A percentile compares a stretch with the other conserved stretches of the same genome.
Conservation (phyloP, 2,329 filamentous ascomycete genomes). For the Hypoxylon sp. region DNA sequence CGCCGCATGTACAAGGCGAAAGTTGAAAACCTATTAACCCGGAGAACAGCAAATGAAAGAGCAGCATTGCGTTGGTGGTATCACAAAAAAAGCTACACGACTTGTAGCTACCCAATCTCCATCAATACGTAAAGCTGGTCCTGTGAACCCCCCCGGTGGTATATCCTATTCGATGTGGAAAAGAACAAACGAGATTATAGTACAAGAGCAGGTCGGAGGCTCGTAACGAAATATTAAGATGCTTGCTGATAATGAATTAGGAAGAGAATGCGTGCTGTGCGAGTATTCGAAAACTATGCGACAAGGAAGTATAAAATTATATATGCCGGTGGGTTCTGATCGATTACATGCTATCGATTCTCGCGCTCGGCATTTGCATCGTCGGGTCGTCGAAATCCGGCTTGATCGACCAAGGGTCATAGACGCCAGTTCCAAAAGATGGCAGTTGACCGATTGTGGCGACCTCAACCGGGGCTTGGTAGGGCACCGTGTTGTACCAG, state of each 20-base stretch:
- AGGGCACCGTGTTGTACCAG: constrained; percentile 66
- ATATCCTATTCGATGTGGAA: constrained; percentile 30
- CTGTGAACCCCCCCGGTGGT: constrained; percentile 34
- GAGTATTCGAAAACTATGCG: constrained; percentile 15
- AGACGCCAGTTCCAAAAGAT: constrained; percentile 63
- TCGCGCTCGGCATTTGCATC: constrained; percentile 70
- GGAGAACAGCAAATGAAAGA: constrained; percentile 11
- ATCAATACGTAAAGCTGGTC: constrained; percentile 20
- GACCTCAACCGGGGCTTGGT: constrained; percentile 70
- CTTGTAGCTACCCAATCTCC: constrained; percentile 16
- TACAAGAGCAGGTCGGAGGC: constrained; percentile 40
- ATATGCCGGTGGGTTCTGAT: background rate
- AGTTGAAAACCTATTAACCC: constrained; percentile 10
- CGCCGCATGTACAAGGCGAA: constrained; percentile 13
- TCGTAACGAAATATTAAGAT: constrained; percentile 30
- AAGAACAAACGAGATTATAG: constrained; percentile 33
- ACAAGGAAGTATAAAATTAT: constrained; percentile 17
- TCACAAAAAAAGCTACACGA: constrained; percentile 23
- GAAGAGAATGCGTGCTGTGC: constrained; percentile 2
- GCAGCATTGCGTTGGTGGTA: constrained; percentile 21
- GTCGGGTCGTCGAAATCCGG: constrained; percentile 69
- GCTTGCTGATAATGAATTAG: constrained; percentile 13
- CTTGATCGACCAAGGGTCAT: constrained; percentile 68
- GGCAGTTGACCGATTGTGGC: constrained; percentile 66
- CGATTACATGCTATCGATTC: constrained; percentile 68